phyloP scores from a whole-genome alignment of 139 green algal genomes.

The Coelastrella sp. region DNA sequence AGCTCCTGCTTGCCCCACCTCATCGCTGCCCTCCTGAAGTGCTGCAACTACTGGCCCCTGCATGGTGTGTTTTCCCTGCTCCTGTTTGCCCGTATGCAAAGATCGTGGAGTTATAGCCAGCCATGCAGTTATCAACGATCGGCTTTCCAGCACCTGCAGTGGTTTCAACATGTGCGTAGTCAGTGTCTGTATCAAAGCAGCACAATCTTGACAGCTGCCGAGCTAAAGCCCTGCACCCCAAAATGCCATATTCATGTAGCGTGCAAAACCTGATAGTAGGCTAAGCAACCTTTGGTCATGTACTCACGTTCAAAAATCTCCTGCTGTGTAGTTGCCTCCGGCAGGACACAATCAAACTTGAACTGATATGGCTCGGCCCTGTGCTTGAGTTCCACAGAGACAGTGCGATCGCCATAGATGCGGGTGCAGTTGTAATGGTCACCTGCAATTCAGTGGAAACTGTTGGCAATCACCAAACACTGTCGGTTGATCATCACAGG shows the following conservation, averaged over 20 bases:
- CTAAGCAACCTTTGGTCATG: too few relatives aligned
- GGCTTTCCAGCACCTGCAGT: conserved; percentile 64
- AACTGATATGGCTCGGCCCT: conserved; percentile 44
- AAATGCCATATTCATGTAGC: neutral
- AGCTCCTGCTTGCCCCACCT: conserved; percentile 27
- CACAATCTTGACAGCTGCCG: too few relatives aligned
- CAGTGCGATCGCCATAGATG: conserved; percentile 11
- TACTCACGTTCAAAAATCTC: conserved; percentile 74
- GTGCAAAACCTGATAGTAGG: neutral
- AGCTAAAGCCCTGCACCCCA: neutral
- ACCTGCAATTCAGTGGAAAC: neutral
- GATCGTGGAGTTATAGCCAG: conserved; percentile 83
- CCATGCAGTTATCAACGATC: conserved; percentile 80
- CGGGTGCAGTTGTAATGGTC: conserved; percentile 35
- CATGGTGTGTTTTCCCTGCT: conserved; percentile 94
- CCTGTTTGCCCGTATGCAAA: conserved; percentile 91
- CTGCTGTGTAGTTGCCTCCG: conserved; percentile 68
- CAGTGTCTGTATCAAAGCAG: too few relatives aligned
- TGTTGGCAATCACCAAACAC: too few relatives aligned
- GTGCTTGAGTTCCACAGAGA: conserved; percentile 38
- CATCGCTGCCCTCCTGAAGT: neutral
- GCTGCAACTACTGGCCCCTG: conserved; percentile 56
- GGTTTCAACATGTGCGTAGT: neutral
- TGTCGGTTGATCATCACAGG: too few relatives aligned
- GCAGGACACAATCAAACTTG: conserved; percentile 73